Base-by-base conservation (phyloP, 2,329 filamentous ascomycete genomes). In the Dryadomyces quercus-mongolicae region DNA sequence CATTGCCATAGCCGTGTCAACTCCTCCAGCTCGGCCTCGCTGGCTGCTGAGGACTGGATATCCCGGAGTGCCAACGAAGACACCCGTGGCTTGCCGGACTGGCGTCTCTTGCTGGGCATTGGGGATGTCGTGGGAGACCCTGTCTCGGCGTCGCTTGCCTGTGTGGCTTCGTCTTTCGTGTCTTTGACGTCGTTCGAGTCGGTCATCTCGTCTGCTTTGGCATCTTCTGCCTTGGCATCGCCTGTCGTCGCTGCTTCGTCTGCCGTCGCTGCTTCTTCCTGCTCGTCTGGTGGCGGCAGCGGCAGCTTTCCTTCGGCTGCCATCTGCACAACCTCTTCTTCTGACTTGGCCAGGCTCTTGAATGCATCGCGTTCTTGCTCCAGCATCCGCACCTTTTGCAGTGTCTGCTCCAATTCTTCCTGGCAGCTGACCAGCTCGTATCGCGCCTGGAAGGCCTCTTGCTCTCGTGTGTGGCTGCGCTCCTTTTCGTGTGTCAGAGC, bases 321-420 rank as follows among this genome's bases (percentile, higher is more conserved):
- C 53, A 89, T 84, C 51, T 82, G 78, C 20, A 83, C 78, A 22
- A 88, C 77, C 20, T 67, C 65, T 64, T 88, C 85, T 62, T 89
- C 85, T 61, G 86, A 85, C 68, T 85, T 77, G 36, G 86, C 78
- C 51, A 82, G 81, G 2, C 79, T 82, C 69, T 85, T 87, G 63
- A 87, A 78, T 3, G 84, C 81, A 65, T 89, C 85, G 8, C 85
- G 82, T 67, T 91, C 86, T 63, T 86, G 80, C 64, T 89, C 85
- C 16, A 86, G 74, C 36, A 84, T 69, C 64, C 77, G 81, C 60
- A 86, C 73, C 49, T 75, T 77, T 59, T 85, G 81, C 49, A 78
- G 72, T 18, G 84, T 74, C 57, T 82, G 76, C 22, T 82, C 74
- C 2, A 90, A 71, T 65, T 88, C 81, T 63, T 88, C 82, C 59